Conservation (phyloP, 1,139 yeast species). For the Debaryomycetaceae sp. region DNA sequence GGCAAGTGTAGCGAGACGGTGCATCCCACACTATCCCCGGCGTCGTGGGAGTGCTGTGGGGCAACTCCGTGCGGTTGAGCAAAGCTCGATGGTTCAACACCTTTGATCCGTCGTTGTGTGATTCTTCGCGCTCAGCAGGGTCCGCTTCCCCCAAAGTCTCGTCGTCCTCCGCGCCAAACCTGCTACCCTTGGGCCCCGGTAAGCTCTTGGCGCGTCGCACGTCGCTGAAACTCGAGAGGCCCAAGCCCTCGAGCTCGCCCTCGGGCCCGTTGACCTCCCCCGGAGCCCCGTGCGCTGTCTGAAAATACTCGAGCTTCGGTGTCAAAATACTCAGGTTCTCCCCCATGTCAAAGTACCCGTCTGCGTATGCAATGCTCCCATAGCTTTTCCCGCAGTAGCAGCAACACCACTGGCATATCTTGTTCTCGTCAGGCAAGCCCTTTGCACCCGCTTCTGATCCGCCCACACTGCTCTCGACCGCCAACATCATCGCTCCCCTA, state of each 20-base stretch:
- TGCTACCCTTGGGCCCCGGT: background rate
- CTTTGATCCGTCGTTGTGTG: background rate
- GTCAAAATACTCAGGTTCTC: conserved; percentile 6
- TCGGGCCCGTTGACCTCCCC: background rate
- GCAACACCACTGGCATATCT: conserved; percentile 52
- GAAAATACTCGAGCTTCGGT: conserved; percentile 24
- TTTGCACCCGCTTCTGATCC: background rate
- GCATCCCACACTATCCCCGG: conserved; percentile 12
- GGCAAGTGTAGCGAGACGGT: conserved; percentile 41
- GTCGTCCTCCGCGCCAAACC: background rate
- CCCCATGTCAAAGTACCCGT: conserved; percentile 6
- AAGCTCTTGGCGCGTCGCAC: background rate
- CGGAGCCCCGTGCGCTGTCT: conserved; percentile 16
- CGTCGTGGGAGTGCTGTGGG: background rate
- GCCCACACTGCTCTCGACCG: background rate
- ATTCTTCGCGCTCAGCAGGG: background rate
- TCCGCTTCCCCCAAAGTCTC: background rate
- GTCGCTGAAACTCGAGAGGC: background rate
- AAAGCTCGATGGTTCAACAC: background rate
- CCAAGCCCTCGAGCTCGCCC: background rate
- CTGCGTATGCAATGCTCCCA: conserved; percentile 37
- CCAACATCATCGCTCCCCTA: background rate
- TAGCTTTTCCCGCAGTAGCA: conserved; percentile 52
- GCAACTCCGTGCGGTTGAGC: background rate
- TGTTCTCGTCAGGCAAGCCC: conserved; percentile 18